These are phyloP conservation scores for Coccomyxa sp. DNA, from an alignment of 139 green algal genomes.

Conservation along the genomic window DNA sequence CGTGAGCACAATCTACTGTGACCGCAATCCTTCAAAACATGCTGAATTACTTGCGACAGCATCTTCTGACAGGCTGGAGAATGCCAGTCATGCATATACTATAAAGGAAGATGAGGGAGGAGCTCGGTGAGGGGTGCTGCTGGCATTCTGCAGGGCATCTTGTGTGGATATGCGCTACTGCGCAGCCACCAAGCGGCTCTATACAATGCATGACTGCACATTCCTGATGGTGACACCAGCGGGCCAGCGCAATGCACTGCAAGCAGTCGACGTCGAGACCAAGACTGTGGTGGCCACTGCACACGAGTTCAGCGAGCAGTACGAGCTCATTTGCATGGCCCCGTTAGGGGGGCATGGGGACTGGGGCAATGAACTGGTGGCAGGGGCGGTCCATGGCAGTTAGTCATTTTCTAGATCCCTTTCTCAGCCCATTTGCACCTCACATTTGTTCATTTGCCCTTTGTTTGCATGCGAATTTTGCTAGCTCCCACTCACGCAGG, in stretches of 20 bases:
- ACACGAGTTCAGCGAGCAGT: background rate
- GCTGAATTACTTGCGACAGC: no score
- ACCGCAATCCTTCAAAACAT: no score
- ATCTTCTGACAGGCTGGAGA: no score
- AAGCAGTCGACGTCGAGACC: background rate
- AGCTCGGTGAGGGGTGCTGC: no score
- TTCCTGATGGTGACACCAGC: background rate
- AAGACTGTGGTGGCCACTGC: background rate
- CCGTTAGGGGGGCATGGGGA: background rate
- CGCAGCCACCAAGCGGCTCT: background rate
- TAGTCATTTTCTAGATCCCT: background rate
- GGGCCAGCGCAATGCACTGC: background rate
- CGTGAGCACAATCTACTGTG: no score
- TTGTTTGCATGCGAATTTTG: no score
- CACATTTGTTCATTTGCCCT: no score
- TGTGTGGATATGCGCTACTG: background rate
- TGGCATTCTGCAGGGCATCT: background rate
- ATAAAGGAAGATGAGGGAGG: no score
- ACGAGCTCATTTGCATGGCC: background rate
- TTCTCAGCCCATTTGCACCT: background rate
- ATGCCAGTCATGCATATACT: no score
- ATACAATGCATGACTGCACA: background rate
- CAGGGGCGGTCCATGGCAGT: slow-evolving; percentile 5
- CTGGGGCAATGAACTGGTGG: background rate
- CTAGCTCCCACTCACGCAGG: no score